Percentiles rank a stretch among this genome's conserved stretches.
These are phyloP conservation scores for Penicillium cinerascens DNA, from an alignment of 495 filamentous ascomycete genomes.

Conservation along the genomic window DNA sequence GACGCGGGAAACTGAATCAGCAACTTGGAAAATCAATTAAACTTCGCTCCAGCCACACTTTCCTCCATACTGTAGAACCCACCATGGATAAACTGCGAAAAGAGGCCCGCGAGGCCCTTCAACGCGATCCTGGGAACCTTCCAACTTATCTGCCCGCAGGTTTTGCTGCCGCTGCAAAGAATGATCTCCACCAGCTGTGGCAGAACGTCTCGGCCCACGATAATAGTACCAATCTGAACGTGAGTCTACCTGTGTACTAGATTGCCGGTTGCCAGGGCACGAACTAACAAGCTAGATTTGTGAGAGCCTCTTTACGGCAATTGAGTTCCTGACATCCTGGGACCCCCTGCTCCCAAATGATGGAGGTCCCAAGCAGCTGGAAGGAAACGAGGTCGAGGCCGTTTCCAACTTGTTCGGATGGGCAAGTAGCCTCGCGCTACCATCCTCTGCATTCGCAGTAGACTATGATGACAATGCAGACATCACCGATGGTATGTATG, in stretches of 20 bases:
- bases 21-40: background rate
- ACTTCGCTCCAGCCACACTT: background rate
- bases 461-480: slow-evolving; percentile 24
- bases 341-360: slow-evolving; percentile 12
- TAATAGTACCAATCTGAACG: slow-evolving; percentile 19
- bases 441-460: slow-evolving; percentile 32
- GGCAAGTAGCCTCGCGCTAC: slow-evolving; percentile 32
- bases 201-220: slow-evolving; percentile 26
- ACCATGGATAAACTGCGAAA: slow-evolving; percentile 35
- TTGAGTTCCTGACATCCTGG: slow-evolving; percentile 23
- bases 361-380: slow-evolving; percentile 11
- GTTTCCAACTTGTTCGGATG: slow-evolving; percentile 34
- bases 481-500: slow-evolving; percentile 15
- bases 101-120: slow-evolving; percentile 27
- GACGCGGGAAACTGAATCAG: slow-evolving; percentile 2
- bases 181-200: slow-evolving; percentile 28
- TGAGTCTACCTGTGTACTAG: slow-evolving; percentile 3
- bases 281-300: slow-evolving; percentile 24
- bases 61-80: background rate
- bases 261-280: background rate
- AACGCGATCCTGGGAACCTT: slow-evolving; percentile 10
- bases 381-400: slow-evolving; percentile 23
- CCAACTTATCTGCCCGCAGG: background rate
- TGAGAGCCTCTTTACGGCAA: slow-evolving; percentile 30
- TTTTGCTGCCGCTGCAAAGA: slow-evolving; percentile 2